Evolutionary conservation across 2,329 filamentous ascomycete species (phyloP).

Genomic region (Claviceps humidiphila): DNA sequence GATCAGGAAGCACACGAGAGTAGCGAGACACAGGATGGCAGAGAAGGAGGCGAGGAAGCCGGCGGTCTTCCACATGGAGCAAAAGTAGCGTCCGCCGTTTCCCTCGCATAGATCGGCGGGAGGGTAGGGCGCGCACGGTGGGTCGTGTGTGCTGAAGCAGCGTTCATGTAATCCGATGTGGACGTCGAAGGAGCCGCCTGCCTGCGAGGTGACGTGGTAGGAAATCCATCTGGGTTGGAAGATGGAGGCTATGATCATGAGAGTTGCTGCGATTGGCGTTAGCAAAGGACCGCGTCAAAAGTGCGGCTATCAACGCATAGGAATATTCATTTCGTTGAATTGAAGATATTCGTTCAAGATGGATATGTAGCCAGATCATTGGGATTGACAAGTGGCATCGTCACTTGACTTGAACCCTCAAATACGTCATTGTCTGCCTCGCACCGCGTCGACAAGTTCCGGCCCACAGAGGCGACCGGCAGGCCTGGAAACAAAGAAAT

Average conservation of each 20-base stretch:
- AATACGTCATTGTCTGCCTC: conserved; percentile 14
- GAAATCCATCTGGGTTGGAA: conserved; percentile 58
- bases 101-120: conserved; percentile 20
- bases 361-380: too few species aligned
- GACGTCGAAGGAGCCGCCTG: conserved; percentile 35
- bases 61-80: conserved; percentile 79
- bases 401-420: not conserved
- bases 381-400: not conserved
- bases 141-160: conserved; percentile 57
- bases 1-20: conserved; percentile 65
- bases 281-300: conserved; percentile 9
- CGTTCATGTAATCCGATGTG: conserved; percentile 68
- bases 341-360: too few species aligned
- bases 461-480: too few species aligned
- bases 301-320: too few species aligned
- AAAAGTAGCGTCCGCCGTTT: conserved; percentile 56
- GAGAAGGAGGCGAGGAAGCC: conserved; percentile 81
- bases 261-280: conserved; percentile 41
- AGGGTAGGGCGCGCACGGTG: conserved; percentile 38
- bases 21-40: conserved; percentile 68
- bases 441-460: not conserved
- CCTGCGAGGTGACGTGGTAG: conserved; percentile 40
- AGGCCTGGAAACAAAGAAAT: not conserved
- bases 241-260: conserved; percentile 58
- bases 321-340: too few species aligned